Percentiles rank a stretch among this genome's conserved stretches.
These are phyloP conservation scores for Candida silvicultrix DNA, from an alignment of 805 yeast genomes.

Conservation along the genomic window DNA sequence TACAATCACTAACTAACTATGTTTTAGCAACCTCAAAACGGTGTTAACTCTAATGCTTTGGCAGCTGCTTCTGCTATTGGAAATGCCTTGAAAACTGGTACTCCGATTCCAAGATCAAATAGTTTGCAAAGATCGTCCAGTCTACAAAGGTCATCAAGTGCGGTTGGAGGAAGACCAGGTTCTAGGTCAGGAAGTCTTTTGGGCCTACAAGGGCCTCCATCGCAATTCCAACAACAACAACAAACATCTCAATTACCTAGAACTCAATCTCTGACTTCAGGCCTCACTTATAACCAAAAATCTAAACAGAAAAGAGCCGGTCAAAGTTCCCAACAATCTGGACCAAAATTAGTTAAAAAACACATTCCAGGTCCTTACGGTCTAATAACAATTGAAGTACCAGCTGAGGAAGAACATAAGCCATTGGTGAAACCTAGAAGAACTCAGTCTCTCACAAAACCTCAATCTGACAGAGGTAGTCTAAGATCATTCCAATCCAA, in stretches of 20 bases:
- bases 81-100: slow-evolving; percentile 33
- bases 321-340: neutral
- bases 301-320: neutral
- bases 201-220: slow-evolving; percentile 17
- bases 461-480: slow-evolving; percentile 6
- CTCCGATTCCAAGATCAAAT: slow-evolving; percentile 23
- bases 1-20: slow-evolving; percentile 8
- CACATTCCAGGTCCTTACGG: slow-evolving; percentile 75
- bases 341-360: slow-evolving; percentile 49
- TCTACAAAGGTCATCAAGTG: slow-evolving; percentile 9
- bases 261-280: slow-evolving; percentile 12
- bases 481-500: slow-evolving; percentile 8
- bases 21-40: slow-evolving; percentile 16
- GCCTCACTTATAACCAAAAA: neutral
- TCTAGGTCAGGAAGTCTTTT: slow-evolving; percentile 16
- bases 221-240: slow-evolving; percentile 9
- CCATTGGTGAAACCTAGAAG: slow-evolving; percentile 6
- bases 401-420: slow-evolving; percentile 29
- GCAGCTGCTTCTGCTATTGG: slow-evolving; percentile 62
- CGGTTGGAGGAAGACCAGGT: slow-evolving; percentile 3
- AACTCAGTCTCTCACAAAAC: slow-evolving; percentile 5
- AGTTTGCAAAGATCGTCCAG: slow-evolving; percentile 20
- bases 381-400: slow-evolving; percentile 62
- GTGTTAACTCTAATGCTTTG: slow-evolving; percentile 42
- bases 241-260: slow-evolving; percentile 13